phyloP scores from a whole-genome alignment of 1,284 basidiomycete genomes.

The Apiotrichum montevideense region DNA sequence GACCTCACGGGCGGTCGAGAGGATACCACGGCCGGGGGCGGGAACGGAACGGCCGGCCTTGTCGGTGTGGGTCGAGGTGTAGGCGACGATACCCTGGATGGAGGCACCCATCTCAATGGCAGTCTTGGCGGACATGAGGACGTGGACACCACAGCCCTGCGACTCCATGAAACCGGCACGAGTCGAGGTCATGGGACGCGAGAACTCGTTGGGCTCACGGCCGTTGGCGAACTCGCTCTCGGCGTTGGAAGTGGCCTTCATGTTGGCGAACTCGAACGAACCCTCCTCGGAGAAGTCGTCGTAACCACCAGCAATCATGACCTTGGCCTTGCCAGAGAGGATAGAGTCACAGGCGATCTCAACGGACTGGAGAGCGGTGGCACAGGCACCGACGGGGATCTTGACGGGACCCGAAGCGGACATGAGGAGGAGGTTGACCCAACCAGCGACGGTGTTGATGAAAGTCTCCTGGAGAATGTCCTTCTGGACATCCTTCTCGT shows the following conservation, averaged over 20 bases:
- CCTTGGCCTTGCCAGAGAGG: constrained; percentile 90
- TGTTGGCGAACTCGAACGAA: constrained; percentile 95
- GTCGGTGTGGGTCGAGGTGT: constrained; percentile 95
- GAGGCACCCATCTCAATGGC: constrained; percentile 90
- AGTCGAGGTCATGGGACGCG: constrained; percentile 90
- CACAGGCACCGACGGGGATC: constrained; percentile 97
- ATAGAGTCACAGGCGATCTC: constrained; percentile 98
- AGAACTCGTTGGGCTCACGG: constrained; percentile 97
- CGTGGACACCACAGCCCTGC: constrained; percentile 92
- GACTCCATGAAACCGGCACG: constrained; percentile 97
- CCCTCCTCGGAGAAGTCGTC: constrained; percentile 97
- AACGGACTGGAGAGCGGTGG: constrained; percentile 92
- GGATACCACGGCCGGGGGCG: constrained; percentile 82
- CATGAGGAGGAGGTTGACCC: constrained; percentile 89
- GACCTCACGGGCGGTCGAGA: constrained; percentile 74
- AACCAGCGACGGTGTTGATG: constrained; percentile 96
- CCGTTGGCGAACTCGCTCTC: constrained; percentile 97
- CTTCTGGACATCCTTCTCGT: constrained; percentile 96
- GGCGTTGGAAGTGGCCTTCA: constrained; percentile 98
- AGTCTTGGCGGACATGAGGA: constrained; percentile 93
- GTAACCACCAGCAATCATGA: constrained; percentile 98
- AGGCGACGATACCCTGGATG: constrained; percentile 87
- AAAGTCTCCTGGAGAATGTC: constrained; percentile 99
- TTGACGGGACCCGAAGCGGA: constrained; percentile 96
- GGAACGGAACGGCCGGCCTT: constrained; percentile 93